phyloP scores from a whole-genome alignment of 2,329 filamentous ascomycete species.

The Pseudogymnoascus sp. region DNA sequence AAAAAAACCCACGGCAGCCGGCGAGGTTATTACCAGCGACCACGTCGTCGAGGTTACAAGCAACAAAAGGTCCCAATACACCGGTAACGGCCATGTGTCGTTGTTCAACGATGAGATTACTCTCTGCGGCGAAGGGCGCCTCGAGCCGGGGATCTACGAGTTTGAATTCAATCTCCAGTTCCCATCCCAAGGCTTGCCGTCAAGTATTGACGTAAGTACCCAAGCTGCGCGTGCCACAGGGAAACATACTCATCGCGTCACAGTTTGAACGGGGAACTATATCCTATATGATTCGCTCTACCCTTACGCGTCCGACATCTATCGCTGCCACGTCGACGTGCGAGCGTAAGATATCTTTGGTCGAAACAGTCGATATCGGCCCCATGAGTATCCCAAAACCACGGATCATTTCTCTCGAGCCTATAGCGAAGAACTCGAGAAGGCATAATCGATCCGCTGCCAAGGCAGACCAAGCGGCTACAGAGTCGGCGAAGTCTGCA shows the following conservation, averaged over 20 bases:
- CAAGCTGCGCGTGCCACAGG: background rate
- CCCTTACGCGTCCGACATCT: slow-evolving; percentile 77
- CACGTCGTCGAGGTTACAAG: slow-evolving; percentile 28
- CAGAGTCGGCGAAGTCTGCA: slow-evolving; percentile 11
- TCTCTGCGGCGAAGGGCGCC: slow-evolving; percentile 66
- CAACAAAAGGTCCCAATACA: slow-evolving; percentile 45
- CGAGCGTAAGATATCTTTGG: slow-evolving; percentile 69
- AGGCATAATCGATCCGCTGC: slow-evolving; percentile 43
- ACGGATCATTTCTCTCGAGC: slow-evolving; percentile 77
- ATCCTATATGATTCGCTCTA: slow-evolving; percentile 83
- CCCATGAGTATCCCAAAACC: slow-evolving; percentile 65
- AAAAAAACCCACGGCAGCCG: slow-evolving; percentile 53
- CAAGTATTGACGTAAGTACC: slow-evolving; percentile 79
- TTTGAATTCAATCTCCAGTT: slow-evolving; percentile 71
- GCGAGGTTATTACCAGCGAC: slow-evolving; percentile 35
- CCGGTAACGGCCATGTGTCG: slow-evolving; percentile 69
- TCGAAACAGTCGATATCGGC: slow-evolving; percentile 80
- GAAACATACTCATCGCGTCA: background rate
- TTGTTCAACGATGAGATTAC: slow-evolving; percentile 77
- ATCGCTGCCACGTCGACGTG: slow-evolving; percentile 73
- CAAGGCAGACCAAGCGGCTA: slow-evolving; percentile 4
- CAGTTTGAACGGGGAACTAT: slow-evolving; percentile 95
- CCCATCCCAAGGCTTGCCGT: slow-evolving; percentile 63
- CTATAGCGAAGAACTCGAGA: slow-evolving; percentile 63
- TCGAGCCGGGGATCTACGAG: slow-evolving; percentile 67